Base-by-base conservation (phyloP, 2,329 filamentous ascomycete genomes). In the Drechmeria coniospora region DNA sequence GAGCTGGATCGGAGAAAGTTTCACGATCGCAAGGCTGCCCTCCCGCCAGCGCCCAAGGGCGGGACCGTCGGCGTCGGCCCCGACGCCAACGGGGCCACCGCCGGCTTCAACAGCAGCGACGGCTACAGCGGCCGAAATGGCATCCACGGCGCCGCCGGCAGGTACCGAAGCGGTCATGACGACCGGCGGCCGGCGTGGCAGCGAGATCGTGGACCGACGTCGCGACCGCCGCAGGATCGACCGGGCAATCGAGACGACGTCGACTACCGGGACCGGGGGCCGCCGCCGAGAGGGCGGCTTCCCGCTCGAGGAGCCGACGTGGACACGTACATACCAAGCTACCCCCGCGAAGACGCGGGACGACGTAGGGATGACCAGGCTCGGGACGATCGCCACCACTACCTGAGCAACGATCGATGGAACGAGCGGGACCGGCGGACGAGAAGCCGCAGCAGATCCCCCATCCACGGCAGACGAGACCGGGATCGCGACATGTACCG, bases 1-100 rank as follows among this genome's bases (percentile, higher is more conserved):
- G 90, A 98, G 52, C 63, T 95, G n/a, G 90, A 98, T 49, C 72
- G 87, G 27, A 74, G 84, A 49, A 92, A 87, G 53, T 87, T 84
- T 41, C 78, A 92, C 39, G 79, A 84, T 32, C 78, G 90, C 44
- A 82, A 82, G 45, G 79, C 79, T 14, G 79, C 76, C 14, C 65
- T 87, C 8, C 87, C 87, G 4, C 87, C 90, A 9, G 90, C 87
- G 1, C 90, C 90, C 0, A 84, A 87, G 40, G 87, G 86, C 9
- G 87, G 83, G 4, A 84, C 82, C 1, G 84, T 93, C 3, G 87
- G 87, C 10, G 73, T 83, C 43, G 73, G 72, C n/a, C 61, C 63
- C 2, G 61, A 63, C 16, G 61, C 63, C 8, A 62, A 65, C 35
- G 50, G 53, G 4, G 50, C 53, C 7, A 52, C 54, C 6, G 52